Evolutionary conservation across 75 land plant genomes (phyloP), one percentile per base, ranked within the genome.

Genomic region (Pinus tabuliformis): DNA sequence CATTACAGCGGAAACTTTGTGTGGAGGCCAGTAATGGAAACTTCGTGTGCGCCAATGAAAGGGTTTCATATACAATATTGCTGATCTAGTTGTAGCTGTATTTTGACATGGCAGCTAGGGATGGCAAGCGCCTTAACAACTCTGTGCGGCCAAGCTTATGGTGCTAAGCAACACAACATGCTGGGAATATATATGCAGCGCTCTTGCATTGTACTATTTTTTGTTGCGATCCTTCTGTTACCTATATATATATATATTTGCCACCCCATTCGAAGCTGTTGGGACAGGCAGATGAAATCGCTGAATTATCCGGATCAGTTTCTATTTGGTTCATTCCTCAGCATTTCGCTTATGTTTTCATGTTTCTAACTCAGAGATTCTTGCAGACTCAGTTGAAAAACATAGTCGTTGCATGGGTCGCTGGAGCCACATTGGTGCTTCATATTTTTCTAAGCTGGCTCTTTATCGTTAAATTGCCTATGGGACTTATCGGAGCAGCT

Each of bases 81-180:
- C 49, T 42, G 6, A 42, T 42, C 7, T 42, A 42, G 49, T 42
- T 42, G 6, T 42, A 6, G 0, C 49, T 42, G 49, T 59, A n/a
- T 59, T 45, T 70, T 9, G 54, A 20, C 21, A 45, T 70, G 54
- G 57, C 82, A 91, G 91, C 56, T 89, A 52, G 91, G 91, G 4
- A 86, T 91, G 91, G 93, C 83, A 7, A 86, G 88, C 45, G 93
- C 92, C 1, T 22, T 94, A 73, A 94, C 91, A 70, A 94, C 97
- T 16, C 83, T 94, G 15, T 89, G 95, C n/a, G 94, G 94, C 33
- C 97, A 94, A 83, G 97, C 97, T 1, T 94, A 30, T 64, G 95
- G 97, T 11, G 97, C 95, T 18, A 83, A 78, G 62, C 84, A 87
- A 75, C 87, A 88, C 74, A 64, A 80, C 79, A 81, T 88, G 90